phyloP scores from a whole-genome alignment of 495 filamentous ascomycete genomes.

The Penicillium crystallinum region DNA sequence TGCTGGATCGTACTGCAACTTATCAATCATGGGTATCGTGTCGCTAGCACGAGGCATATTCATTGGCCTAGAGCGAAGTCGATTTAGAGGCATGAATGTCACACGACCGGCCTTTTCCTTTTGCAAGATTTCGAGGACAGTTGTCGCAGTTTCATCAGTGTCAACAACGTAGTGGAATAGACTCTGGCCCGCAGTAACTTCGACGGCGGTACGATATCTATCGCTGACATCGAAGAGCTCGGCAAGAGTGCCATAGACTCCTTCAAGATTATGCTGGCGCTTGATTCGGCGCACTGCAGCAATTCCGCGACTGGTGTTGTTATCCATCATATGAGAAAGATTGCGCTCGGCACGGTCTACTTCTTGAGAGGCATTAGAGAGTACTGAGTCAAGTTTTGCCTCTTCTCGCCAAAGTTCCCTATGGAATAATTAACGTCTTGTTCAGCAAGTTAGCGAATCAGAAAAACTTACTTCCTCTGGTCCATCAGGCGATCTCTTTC shows the following conservation, averaged over 20 bases:
- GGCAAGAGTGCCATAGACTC: slow-evolving; percentile 89
- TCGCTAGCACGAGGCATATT: slow-evolving; percentile 84
- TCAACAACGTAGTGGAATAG: slow-evolving; percentile 97
- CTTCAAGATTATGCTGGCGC: slow-evolving; percentile 66
- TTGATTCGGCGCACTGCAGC: slow-evolving; percentile 77
- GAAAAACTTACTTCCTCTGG: slow-evolving; percentile 63
- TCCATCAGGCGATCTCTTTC: slow-evolving; percentile 74
- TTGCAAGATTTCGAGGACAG: slow-evolving; percentile 72
- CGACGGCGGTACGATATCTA: slow-evolving; percentile 82
- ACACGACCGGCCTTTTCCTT: slow-evolving; percentile 78
- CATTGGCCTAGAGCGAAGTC: slow-evolving; percentile 57
- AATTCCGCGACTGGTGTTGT: slow-evolving; percentile 76
- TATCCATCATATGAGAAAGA: slow-evolving; percentile 83
- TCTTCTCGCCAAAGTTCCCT: slow-evolving; percentile 83
- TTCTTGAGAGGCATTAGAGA: slow-evolving; percentile 68
- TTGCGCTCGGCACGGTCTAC: slow-evolving; percentile 68
- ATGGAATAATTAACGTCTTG: slow-evolving; percentile 9
- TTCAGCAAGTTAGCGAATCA: neutral
- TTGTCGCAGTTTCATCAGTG: slow-evolving; percentile 79
- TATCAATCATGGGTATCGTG: slow-evolving; percentile 79
- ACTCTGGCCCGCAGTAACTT: slow-evolving; percentile 87
- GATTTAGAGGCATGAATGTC: slow-evolving; percentile 91
- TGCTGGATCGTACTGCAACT: slow-evolving; percentile 69
- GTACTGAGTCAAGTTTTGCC: slow-evolving; percentile 71
- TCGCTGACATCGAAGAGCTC: slow-evolving; percentile 84